These are phyloP conservation scores for Solanum etuberosum DNA, from an alignment of 257 asterid species.

Conservation along the genomic window DNA sequence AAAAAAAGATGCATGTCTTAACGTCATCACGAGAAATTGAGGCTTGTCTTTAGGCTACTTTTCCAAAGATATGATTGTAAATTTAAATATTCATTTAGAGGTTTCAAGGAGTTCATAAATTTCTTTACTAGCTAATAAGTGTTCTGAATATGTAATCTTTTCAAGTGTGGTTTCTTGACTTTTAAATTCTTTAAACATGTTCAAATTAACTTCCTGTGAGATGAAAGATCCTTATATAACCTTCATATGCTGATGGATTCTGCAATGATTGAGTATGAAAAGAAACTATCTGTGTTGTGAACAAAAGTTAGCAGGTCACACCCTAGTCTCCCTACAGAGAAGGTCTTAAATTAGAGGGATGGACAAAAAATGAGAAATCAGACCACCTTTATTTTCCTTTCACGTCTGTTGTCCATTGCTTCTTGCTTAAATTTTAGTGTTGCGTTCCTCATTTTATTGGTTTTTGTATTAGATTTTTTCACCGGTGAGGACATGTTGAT, in stretches of 20 bases:
- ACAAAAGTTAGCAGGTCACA: neutral
- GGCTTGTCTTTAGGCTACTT: neutral
- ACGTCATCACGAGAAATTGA: neutral
- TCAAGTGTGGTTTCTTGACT: neutral
- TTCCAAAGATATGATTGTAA: slow-evolving; percentile 21
- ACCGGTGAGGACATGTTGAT: neutral
- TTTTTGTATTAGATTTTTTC: neutral
- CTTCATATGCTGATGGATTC: neutral
- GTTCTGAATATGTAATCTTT: neutral
- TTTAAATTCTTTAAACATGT: neutral
- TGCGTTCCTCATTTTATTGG: neutral
- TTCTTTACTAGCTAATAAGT: neutral
- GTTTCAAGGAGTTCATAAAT: neutral
- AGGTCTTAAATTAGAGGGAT: neutral
- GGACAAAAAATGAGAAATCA: neutral
- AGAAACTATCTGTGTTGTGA: neutral
- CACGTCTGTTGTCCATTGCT: neutral
- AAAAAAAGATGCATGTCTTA: neutral
- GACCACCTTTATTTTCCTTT: neutral
- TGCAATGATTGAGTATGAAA: neutral
- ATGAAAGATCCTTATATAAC: neutral
- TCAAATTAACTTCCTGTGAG: neutral
- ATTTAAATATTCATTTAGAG: neutral
- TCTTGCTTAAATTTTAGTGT: neutral
- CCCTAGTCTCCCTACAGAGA: neutral